Evolutionary conservation across 176 grass and related monocot species (phyloP).

Genomic region (Zea mays): DNA sequence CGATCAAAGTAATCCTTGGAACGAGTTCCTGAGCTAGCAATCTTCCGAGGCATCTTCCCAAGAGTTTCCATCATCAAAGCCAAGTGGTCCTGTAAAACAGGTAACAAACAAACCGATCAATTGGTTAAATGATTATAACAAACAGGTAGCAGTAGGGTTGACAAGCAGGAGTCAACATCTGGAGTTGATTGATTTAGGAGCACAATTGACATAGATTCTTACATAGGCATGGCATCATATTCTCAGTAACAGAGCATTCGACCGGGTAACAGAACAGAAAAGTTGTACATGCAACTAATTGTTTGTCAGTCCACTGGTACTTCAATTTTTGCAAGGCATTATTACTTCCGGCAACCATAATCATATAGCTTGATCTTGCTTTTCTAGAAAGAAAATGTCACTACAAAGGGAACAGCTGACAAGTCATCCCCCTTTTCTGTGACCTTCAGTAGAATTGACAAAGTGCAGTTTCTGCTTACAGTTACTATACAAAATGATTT

Average conservation of each 20-base stretch:
- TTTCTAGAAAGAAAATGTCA: neutral
- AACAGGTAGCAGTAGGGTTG: neutral
- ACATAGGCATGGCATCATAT: neutral
- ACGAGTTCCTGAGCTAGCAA: slow-evolving; percentile 61
- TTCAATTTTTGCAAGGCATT: neutral
- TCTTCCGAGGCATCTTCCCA: slow-evolving; percentile 89
- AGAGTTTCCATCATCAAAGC: slow-evolving; percentile 92
- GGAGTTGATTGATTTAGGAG: slow-evolving; percentile 14
- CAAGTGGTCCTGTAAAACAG: slow-evolving; percentile 75
- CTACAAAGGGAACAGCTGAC: neutral
- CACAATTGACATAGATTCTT: slow-evolving; percentile 21
- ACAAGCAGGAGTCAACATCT: slow-evolving; percentile 20
- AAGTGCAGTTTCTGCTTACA: slow-evolving; percentile 6
- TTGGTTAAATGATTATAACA: slow-evolving; percentile 15
- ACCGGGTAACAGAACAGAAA: slow-evolving; percentile 2
- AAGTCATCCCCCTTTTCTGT: neutral
- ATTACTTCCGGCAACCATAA: slow-evolving; percentile 23
- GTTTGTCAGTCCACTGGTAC: neutral
- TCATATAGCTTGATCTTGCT: neutral
- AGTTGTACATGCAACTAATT: slow-evolving; percentile 12
- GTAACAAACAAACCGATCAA: neutral
- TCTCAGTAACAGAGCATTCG: neutral
- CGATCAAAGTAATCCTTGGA: slow-evolving; percentile 86
- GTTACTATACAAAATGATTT: neutral
- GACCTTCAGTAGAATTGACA: neutral